Evolutionary conservation across 805 yeast species (phyloP).

Genomic region (Candida montana): DNA sequence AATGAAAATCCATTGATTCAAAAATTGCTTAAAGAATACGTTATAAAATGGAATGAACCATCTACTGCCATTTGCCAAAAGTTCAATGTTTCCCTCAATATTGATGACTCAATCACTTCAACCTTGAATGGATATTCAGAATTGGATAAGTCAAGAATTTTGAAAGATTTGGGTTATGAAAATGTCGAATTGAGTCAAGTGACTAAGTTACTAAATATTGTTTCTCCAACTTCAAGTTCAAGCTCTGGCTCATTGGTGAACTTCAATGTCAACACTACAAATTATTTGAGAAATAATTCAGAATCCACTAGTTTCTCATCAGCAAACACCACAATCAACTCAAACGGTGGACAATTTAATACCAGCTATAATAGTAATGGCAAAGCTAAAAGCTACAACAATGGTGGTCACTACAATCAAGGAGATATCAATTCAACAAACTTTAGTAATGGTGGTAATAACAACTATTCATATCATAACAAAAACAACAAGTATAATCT

Average conservation of each 20-base stretch:
- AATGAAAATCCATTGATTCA: slow-evolving; percentile 22
- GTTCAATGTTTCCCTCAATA: slow-evolving; percentile 8
- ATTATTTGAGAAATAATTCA: background rate
- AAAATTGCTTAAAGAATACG: slow-evolving; percentile 20
- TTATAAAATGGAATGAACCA: slow-evolving; percentile 31
- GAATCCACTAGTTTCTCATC: background rate
- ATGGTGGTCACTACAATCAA: slow-evolving; percentile 6
- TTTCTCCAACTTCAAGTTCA: slow-evolving; percentile 8
- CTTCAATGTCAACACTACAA: slow-evolving; percentile 27
- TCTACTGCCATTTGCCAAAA: slow-evolving; percentile 22
- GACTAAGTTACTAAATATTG: slow-evolving; percentile 5
- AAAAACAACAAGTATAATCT: background rate
- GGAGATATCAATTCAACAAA: no score
- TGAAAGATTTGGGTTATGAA: slow-evolving; percentile 7
- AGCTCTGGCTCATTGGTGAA: slow-evolving; percentile 1
- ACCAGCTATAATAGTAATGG: background rate
- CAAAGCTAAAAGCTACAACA: slow-evolving; percentile 6
- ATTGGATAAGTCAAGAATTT: slow-evolving; percentile 5
- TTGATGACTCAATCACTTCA: background rate
- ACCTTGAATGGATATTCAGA: background rate
- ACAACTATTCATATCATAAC: background rate
- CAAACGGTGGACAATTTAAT: background rate
- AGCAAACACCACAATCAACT: slow-evolving; percentile 1
- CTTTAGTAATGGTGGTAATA: no score
- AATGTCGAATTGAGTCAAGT: slow-evolving; percentile 3